These are phyloP conservation scores for Panaeolus cyanescens DNA, from an alignment of 768 basidiomycete genomes.

Conservation along the genomic window DNA sequence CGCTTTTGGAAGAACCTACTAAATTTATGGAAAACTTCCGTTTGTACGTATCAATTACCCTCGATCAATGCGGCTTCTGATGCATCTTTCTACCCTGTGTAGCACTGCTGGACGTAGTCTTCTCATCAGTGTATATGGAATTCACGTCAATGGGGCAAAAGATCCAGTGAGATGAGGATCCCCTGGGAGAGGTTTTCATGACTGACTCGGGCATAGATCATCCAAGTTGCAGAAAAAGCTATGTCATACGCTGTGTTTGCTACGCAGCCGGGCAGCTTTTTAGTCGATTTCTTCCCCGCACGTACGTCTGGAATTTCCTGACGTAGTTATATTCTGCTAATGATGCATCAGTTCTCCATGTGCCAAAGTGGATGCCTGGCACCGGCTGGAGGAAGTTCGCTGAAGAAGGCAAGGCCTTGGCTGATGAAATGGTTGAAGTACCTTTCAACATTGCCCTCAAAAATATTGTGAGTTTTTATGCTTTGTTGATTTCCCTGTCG, in stretches of 20 bases:
- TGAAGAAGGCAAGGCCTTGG: conserved; percentile 27
- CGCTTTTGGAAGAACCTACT: conserved; percentile 19
- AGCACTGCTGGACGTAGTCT: conserved; percentile 25
- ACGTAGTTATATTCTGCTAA: not conserved
- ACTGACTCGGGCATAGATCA: conserved; percentile 17
- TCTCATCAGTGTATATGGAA: conserved; percentile 25
- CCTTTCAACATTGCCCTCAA: conserved; percentile 38
- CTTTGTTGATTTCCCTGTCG: not conserved
- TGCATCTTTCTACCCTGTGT: not conserved
- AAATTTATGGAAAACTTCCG: conserved; percentile 26
- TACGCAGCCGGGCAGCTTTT: conserved; percentile 27
- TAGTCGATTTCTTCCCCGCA: conserved; percentile 27
- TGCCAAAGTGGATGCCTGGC: conserved; percentile 45
- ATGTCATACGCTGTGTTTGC: conserved; percentile 21
- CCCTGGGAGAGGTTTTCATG: not conserved
- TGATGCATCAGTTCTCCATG: conserved; percentile 19
- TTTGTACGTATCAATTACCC: conserved; percentile 19
- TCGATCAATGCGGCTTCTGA: not conserved
- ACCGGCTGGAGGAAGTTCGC: conserved; percentile 44
- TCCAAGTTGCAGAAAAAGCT: conserved; percentile 22
- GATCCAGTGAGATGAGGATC: conserved; percentile 18
- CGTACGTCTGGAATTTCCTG: conserved; percentile 7
- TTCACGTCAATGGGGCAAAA: conserved; percentile 19
- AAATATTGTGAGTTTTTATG: conserved; percentile 27
- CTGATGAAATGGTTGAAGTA: conserved; percentile 33